A percentile compares a stretch with the other conserved stretches of the same genome.
Evolutionary conservation across 2,329 filamentous ascomycete species (phyloP).

Genomic region (Neofusicoccum kwambonambiense): DNA sequence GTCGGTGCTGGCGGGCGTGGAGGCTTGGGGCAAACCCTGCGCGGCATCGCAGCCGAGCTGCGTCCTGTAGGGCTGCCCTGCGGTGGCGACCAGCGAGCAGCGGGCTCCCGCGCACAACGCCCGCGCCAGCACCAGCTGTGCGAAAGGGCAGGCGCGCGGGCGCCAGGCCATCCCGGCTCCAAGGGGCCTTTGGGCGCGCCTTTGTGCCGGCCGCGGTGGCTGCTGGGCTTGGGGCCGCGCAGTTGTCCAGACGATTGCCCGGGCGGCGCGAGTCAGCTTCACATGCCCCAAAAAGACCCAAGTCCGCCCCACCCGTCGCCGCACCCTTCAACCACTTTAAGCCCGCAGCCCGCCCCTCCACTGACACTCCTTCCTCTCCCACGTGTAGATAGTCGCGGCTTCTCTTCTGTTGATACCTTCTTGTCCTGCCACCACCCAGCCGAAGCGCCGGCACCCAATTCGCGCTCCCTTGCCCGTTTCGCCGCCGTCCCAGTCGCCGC

Average conservation of each 20-base stretch:
- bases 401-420: background rate
- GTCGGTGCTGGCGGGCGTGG: background rate
- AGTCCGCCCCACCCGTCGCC: background rate
- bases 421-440: background rate
- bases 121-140: background rate
- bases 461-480: background rate
- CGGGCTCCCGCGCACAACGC: background rate
- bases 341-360: background rate
- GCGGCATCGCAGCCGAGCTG: constrained; percentile 6
- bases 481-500: background rate
- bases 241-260: background rate
- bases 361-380: constrained; percentile 1
- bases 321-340: constrained; percentile 4
- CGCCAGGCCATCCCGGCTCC: too few relatives aligned
- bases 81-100: background rate
- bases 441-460: background rate
- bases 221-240: background rate
- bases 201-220: background rate
- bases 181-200: background rate
- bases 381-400: constrained; percentile 11
- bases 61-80: background rate
- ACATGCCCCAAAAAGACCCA: background rate
- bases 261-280: constrained; percentile 11
- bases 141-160: background rate
- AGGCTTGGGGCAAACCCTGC: background rate